Evolutionary conservation across 108 stramenopile genomes (phyloP).

Genomic region (Heterococcus sp.): DNA sequence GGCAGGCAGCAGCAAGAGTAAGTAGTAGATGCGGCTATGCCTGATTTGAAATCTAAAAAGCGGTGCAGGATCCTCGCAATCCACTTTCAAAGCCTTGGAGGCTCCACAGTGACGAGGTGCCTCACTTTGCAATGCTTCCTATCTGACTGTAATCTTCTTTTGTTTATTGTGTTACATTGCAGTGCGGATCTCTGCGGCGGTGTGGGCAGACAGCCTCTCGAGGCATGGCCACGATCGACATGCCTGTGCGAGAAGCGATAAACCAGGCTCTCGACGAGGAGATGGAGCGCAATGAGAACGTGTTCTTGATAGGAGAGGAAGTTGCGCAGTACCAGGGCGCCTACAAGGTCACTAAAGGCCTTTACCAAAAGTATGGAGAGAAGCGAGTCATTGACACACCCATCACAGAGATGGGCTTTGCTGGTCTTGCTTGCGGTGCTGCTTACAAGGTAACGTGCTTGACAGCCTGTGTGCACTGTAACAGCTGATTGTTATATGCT

Average conservation of each 20-base stretch:
- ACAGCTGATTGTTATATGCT: no score
- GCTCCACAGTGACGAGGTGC: no score
- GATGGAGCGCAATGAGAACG: constrained; percentile 85
- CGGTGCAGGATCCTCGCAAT: no score
- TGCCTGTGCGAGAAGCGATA: constrained; percentile 95
- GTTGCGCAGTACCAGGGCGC: constrained; percentile 99
- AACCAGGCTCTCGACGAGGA: constrained; percentile 95
- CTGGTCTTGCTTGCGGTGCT: constrained; percentile 90
- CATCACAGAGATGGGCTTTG: constrained; percentile 98
- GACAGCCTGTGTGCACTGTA: no score
- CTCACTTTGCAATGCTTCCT: neutral
- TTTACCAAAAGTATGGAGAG: constrained; percentile 95
- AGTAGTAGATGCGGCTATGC: no score
- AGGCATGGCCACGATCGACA: constrained; percentile 26
- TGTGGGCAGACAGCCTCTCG: no score
- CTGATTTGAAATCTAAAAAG: no score
- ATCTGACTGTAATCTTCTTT: neutral
- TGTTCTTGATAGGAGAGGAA: constrained; percentile 95
- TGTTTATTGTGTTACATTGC: no score
- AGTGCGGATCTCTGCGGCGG: no score
- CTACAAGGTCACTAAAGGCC: constrained; percentile 86
- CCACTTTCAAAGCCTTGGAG: no score
- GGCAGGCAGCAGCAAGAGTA: no score
- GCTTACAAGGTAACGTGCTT: constrained; percentile 59
- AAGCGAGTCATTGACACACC: constrained; percentile 98